Percentiles rank a stretch among this genome's conserved stretches.
phyloP scores from a whole-genome alignment of 495 filamentous ascomycete species.

The Articulospora tetracladia region DNA sequence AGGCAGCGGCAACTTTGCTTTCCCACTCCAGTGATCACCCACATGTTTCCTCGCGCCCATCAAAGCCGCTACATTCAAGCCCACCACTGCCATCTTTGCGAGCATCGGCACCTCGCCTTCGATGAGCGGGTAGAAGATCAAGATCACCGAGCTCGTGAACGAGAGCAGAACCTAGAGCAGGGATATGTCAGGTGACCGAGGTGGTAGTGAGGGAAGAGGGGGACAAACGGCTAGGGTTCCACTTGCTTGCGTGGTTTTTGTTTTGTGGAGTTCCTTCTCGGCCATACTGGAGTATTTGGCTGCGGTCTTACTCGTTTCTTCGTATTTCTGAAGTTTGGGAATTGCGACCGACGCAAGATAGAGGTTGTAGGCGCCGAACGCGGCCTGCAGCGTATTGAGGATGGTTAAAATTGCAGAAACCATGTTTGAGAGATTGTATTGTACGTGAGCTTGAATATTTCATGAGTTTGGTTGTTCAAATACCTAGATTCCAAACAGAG shows the following conservation, averaged over 20 bases:
- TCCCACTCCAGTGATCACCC: constrained; percentile 13
- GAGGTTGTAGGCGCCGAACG: constrained; percentile 17
- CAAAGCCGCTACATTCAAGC: constrained; percentile 8
- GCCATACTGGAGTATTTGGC: constrained; percentile 20
- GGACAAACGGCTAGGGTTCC: constrained; percentile 4
- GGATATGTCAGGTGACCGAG: not conserved
- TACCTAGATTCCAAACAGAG: too few species aligned
- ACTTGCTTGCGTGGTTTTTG: constrained; percentile 14
- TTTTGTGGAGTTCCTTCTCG: constrained; percentile 7
- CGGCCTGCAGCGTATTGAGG: constrained; percentile 10
- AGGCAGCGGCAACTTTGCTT: constrained; percentile 14
- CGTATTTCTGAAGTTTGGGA: constrained; percentile 13
- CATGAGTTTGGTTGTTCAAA: too few species aligned
- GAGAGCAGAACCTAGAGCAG: constrained; percentile 6
- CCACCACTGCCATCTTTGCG: not conserved
- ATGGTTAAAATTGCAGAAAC: constrained; percentile 1
- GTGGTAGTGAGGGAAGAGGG: not conserved
- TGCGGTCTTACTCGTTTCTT: constrained; percentile 15
- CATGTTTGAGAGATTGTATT: constrained; percentile 9
- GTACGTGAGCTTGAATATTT: too few species aligned
- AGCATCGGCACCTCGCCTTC: not conserved
- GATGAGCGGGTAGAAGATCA: not conserved
- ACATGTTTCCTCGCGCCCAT: constrained; percentile 13
- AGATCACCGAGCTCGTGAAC: not conserved
- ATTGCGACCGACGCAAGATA: constrained; percentile 15